phyloP scores from a whole-genome alignment of 2,329 filamentous ascomycete genomes.

The Penicillium capsulatum region DNA sequence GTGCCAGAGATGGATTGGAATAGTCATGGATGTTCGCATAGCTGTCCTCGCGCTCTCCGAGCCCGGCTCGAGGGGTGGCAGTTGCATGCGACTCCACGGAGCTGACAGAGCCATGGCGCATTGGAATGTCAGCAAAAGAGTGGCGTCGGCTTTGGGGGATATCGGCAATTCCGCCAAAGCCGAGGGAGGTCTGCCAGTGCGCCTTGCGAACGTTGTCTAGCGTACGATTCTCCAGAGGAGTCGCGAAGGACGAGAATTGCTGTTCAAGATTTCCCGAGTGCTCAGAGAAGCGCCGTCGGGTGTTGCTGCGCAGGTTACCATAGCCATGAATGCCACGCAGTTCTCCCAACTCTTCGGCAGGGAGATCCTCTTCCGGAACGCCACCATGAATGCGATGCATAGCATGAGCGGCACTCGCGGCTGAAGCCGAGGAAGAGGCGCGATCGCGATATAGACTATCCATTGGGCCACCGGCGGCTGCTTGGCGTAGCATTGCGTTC shows the following conservation, averaged over 20 bases:
- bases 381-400: slow-evolving; percentile 40
- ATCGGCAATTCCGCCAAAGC: slow-evolving; percentile 45
- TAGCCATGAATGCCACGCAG: slow-evolving; percentile 39
- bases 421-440: slow-evolving; percentile 39
- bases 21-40: slow-evolving; percentile 37
- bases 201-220: slow-evolving; percentile 46
- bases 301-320: slow-evolving; percentile 36
- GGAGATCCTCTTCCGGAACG: slow-evolving; percentile 45
- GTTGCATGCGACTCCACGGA: slow-evolving; percentile 16
- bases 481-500: slow-evolving; percentile 46
- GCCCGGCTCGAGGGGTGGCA: slow-evolving; percentile 33
- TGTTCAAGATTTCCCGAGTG: slow-evolving; percentile 41
- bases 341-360: slow-evolving; percentile 45
- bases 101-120: slow-evolving; percentile 44
- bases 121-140: slow-evolving; percentile 50
- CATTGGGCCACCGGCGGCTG: slow-evolving; percentile 39
- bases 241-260: slow-evolving; percentile 35
- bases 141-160: slow-evolving; percentile 49
- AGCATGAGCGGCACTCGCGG: slow-evolving; percentile 30
- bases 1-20: slow-evolving; percentile 37
- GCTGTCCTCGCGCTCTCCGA: slow-evolving; percentile 36
- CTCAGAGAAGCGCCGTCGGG: slow-evolving; percentile 43
- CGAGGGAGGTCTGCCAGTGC: slow-evolving; percentile 50
- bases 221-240: slow-evolving; percentile 40
- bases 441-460: slow-evolving; percentile 40